Base-by-base conservation (phyloP, 176 grass and related monocot genomes). In the Oryza longistaminata region DNA sequence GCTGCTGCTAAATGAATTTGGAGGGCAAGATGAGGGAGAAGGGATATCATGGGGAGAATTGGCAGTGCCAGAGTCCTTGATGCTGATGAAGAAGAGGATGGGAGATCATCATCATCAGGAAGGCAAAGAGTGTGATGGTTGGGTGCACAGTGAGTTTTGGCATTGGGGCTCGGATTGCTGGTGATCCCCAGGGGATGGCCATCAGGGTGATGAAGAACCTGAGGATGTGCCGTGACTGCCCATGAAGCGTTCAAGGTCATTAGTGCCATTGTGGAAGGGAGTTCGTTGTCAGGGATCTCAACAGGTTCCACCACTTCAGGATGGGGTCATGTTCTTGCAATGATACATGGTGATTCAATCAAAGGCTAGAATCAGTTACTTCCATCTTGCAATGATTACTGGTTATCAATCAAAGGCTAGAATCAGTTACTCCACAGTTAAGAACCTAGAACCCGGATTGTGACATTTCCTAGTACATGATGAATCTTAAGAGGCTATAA, bases 151-250 rank as follows among this genome's bases (percentile, higher is more conserved):
- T 78, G 94, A 96, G 79, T 81, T 79, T 45, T 96, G 65, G 87
- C 94, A 81, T 67, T 96, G 43, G 91, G 74, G 12, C 90, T 96
- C 66, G 94, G 75, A 19, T 86, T 91, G 79, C 21, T 96, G 71
- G 81, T 76, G 62, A 68, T 68, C 37, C 91, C 94, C 14, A 83
- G 74, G 85, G 87, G 75, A 85, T 91, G 74, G 86, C 78, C 40
- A 93, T 96, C 46, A 88, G 89, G 79, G 89, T 96, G 49, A 93
- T 93, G 94, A 96, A 96, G 85, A 96, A 96, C 89, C 61, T 93
- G 85, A 96, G 94, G 83, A 96, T 96, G 85, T 96, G 94, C 49
- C 83, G 48, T 50, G 94, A 93, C 68, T 96, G 94, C n/a, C n/a
- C 94, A 93, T 75, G 87, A 91, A 22, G 89, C 60, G 49, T 96